Evolutionary conservation across 83 land plant species (phyloP), one percentile per base, ranked within the genome.

Genomic region (Thuja plicata): DNA sequence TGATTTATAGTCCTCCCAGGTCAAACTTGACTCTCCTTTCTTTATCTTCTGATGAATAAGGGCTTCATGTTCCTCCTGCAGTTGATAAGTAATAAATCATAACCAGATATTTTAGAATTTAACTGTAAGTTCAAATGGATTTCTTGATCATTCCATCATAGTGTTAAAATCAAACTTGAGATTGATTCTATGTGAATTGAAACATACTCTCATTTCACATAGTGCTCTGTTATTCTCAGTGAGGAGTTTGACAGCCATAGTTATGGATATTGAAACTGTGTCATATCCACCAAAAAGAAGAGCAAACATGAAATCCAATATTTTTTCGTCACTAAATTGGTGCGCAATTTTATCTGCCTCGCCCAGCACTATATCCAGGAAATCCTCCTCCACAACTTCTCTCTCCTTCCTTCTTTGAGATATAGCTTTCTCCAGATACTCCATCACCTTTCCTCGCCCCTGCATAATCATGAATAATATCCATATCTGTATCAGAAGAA

Each of bases 271-370:
- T 8, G 70, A 85, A 85, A 57, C 32, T 32, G 87, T 85, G 27
- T 85, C 87, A 55, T 85, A 85, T 85, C 87, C 87, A 41, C 66
- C 87, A 48, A 85, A 54, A 34, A 85, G 40, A 55, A 85, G 16
- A 30, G 37, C 87, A 85, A 85, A 85, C 30, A 85, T 3, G 62
- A 85, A 85, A 55, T 85, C 87, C 37, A 85, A 17, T 7, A 85
- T 52, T 15, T 27, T 35, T 52, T 85, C 17, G 13, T 85, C 86
- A 46, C 54, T 50, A 54, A 85, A 85, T 10, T 48, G 35, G 15
- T 85, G 17, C 35, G 30, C 54, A 2, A 10, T 55, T 52, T 54
- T 46, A 11, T 30, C 55, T 6, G 86, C 62, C 62, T 12, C 46
- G 34, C 11, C 62, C 5, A 85, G 34, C 32, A 85, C 62, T 16